These are phyloP conservation scores for Yamadazyma mexicana DNA, from an alignment of 1,139 yeast species.

Conservation along the genomic window DNA sequence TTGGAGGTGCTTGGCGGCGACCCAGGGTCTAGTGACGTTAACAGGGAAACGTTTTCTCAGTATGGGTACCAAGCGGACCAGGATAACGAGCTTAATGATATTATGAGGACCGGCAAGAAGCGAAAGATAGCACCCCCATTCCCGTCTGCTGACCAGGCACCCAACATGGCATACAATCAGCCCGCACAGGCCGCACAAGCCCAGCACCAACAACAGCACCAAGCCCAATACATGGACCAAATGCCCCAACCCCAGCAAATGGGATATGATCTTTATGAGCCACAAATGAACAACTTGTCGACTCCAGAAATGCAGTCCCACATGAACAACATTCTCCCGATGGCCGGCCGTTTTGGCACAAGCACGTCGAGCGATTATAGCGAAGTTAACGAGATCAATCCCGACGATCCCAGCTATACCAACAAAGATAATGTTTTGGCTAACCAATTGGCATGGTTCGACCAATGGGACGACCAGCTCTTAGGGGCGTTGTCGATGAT, in stretches of 20 bases:
- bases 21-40: slow-evolving; percentile 58
- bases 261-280: too few species aligned
- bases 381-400: slow-evolving; percentile 6
- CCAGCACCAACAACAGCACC: background rate
- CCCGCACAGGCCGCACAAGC: background rate
- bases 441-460: slow-evolving; percentile 54
- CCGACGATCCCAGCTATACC: slow-evolving; percentile 12
- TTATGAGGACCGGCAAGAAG: slow-evolving; percentile 8
- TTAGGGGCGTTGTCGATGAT: slow-evolving; percentile 20
- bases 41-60: slow-evolving; percentile 48
- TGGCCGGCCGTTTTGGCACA: background rate
- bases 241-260: background rate
- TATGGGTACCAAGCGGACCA: slow-evolving; percentile 29
- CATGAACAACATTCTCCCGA: background rate
- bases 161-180: too few species aligned
- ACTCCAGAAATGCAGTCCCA: background rate
- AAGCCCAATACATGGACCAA: background rate
- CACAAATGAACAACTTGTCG: background rate
- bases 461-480: slow-evolving; percentile 38
- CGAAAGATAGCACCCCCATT: slow-evolving; percentile 1
- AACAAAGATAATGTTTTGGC: slow-evolving; percentile 8
- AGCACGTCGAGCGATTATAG: background rate
- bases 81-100: slow-evolving; percentile 20
- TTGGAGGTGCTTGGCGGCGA: slow-evolving; percentile 50
- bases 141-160: background rate